A percentile compares a stretch with the other conserved stretches of the same genome.
These are phyloP conservation scores for Xerophyta viscosa DNA, from an alignment of 106 monocot species.

Conservation along the genomic window DNA sequence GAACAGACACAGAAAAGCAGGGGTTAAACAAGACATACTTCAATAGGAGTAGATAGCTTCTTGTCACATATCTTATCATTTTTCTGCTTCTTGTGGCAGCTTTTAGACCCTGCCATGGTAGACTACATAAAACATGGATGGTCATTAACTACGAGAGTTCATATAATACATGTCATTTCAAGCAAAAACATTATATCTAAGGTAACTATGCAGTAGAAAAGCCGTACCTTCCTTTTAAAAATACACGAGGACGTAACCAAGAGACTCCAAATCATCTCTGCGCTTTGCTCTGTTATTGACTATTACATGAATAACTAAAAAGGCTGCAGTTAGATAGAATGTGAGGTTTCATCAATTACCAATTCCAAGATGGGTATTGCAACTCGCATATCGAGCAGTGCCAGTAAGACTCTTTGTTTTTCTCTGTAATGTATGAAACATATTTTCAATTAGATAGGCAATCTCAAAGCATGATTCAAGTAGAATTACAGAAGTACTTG, in stretches of 20 bases:
- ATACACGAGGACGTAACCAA: slow-evolving; percentile 94
- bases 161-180: too few relatives aligned
- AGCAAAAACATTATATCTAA: too few relatives aligned
- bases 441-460: too few relatives aligned
- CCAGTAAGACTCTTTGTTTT: slow-evolving; percentile 90
- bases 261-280: slow-evolving; percentile 94
- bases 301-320: too few relatives aligned
- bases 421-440: slow-evolving; percentile 41
- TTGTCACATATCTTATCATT: slow-evolving; percentile 97
- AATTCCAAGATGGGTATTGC: slow-evolving; percentile 93
- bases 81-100: slow-evolving; percentile 95
- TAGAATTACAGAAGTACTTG: background rate
- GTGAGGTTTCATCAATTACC: slow-evolving; percentile 33
- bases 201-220: too few relatives aligned
- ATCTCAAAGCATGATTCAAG: background rate
- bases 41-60: slow-evolving; percentile 93
- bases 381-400: slow-evolving; percentile 96
- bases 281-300: slow-evolving; percentile 99
- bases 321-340: too few relatives aligned
- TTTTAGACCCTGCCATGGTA: slow-evolving; percentile 98
- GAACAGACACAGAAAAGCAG: background rate
- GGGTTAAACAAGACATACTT: slow-evolving; percentile 28
- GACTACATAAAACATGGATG: slow-evolving; percentile 35
- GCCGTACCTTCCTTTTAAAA: slow-evolving; percentile 96
- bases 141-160: too few relatives aligned